Evolutionary conservation across 768 basidiomycete species (phyloP).

Genomic region (Tulasnella calospora): DNA sequence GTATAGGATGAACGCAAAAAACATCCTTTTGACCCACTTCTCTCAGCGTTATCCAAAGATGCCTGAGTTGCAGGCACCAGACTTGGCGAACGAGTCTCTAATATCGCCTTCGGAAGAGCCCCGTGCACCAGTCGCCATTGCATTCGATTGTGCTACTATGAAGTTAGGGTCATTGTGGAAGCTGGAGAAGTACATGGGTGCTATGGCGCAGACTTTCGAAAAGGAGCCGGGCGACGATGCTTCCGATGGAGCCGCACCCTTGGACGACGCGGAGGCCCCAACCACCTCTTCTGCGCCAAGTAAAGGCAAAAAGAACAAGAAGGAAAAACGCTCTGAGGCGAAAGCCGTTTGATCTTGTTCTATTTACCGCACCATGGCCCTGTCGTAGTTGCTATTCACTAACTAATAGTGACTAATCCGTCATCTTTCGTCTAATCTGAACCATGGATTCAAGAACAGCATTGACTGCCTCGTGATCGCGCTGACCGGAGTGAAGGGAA

Average conservation of each 20-base stretch:
- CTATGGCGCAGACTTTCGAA: constrained; percentile 49
- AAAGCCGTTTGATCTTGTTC: neutral
- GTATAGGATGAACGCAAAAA: constrained; percentile 73
- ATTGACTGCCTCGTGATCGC: constrained; percentile 26
- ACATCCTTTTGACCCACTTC: constrained; percentile 91
- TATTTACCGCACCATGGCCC: neutral
- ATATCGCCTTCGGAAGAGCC: neutral
- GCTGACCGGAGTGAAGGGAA: constrained; percentile 21
- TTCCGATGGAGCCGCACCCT: constrained; percentile 20
- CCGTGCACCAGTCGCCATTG: constrained; percentile 57
- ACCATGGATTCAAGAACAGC: constrained; percentile 29
- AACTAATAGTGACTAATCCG: neutral
- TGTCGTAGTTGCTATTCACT: neutral
- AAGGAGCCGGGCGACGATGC: constrained; percentile 36
- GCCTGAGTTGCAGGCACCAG: constrained; percentile 48
- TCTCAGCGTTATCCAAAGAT: constrained; percentile 90
- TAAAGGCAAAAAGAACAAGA: constrained; percentile 18
- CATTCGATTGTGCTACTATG: constrained; percentile 74
- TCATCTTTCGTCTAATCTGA: constrained; percentile 11
- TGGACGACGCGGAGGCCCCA: neutral
- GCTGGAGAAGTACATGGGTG: constrained; percentile 66
- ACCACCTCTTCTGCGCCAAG: constrained; percentile 11
- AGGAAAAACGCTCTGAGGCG: neutral
- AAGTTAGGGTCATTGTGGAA: constrained; percentile 81
- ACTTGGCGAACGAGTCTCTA: constrained; percentile 7